These are phyloP conservation scores for Lanzia echinophila DNA, from an alignment of 2,329 filamentous ascomycete genomes.

Conservation along the genomic window DNA sequence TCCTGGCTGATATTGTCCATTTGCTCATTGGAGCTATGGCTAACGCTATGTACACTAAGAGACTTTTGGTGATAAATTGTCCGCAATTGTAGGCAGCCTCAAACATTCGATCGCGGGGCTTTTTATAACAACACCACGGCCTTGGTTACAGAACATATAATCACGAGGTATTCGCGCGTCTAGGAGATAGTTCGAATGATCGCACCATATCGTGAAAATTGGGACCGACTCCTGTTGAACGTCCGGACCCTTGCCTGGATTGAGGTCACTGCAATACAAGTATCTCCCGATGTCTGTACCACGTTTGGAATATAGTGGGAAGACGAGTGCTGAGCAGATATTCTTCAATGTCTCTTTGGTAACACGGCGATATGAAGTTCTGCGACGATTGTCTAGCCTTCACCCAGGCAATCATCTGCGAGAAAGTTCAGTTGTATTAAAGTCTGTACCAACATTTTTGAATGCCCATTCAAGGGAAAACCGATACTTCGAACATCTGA, in stretches of 20 bases:
- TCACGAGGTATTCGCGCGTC: background rate
- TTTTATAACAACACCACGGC: no score
- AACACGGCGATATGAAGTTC: background rate
- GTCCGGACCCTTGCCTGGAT: background rate
- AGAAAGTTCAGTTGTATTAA: background rate
- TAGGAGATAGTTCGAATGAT: background rate
- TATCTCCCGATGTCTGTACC: background rate
- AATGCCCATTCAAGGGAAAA: background rate
- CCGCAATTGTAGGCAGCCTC: no score
- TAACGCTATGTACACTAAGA: no score
- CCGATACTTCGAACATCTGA: background rate
- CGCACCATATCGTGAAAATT: background rate
- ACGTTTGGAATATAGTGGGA: background rate
- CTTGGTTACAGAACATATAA: no score
- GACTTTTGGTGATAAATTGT: no score
- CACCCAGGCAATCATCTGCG: background rate
- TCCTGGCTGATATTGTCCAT: no score
- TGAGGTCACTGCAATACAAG: background rate
- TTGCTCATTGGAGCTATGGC: no score
- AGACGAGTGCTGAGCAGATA: background rate
- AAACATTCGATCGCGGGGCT: no score
- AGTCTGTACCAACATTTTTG: background rate
- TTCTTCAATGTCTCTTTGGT: background rate
- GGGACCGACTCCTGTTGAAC: background rate
- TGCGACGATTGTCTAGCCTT: background rate